Conservation (phyloP, 2,329 filamentous ascomycete species). For the Diaporthe capsici region DNA sequence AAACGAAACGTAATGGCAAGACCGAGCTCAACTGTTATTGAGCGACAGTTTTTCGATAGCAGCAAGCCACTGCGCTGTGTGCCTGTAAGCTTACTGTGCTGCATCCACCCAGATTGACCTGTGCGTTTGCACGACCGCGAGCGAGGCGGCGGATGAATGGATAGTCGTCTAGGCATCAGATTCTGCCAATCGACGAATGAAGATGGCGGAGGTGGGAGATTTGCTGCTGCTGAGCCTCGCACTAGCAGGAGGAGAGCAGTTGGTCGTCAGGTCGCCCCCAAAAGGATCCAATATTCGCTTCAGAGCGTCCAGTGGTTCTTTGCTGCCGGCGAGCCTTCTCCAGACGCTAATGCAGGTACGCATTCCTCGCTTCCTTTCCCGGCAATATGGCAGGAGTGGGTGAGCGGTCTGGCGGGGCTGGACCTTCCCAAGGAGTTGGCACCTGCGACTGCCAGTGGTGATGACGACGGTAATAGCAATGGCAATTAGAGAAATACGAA, state of each 20-base stretch:
- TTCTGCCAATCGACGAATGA: conserved; percentile 6
- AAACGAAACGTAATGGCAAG: conserved; percentile 35
- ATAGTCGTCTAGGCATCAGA: not conserved
- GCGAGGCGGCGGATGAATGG: not conserved
- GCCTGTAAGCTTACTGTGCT: conserved; percentile 15
- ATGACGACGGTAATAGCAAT: not conserved
- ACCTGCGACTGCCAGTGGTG: not conserved
- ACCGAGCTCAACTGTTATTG: conserved; percentile 15
- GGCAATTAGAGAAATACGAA: conserved; percentile 20
- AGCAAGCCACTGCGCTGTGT: conserved; percentile 13
- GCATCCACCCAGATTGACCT: not conserved
- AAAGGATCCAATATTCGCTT: conserved; percentile 15
- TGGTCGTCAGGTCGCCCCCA: not conserved
- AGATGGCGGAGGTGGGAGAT: conserved; percentile 1
- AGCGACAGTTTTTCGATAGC: conserved; percentile 20
- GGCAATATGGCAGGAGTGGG: conserved; percentile 3
- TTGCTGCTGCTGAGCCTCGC: conserved; percentile 27
- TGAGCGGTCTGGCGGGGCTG: conserved; percentile 16
- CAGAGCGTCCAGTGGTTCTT: not conserved
- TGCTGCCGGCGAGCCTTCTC: not conserved
- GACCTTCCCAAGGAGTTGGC: conserved; percentile 10
- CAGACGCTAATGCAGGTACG: conserved; percentile 36
- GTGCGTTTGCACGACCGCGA: not conserved
- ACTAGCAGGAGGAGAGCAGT: not conserved
- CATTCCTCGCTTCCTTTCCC: conserved; percentile 3